A percentile compares a stretch with the other conserved stretches of the same genome.
These are phyloP conservation scores for Ustilago curta DNA, from an alignment of 1,284 basidiomycete genomes.

Conservation along the genomic window DNA sequence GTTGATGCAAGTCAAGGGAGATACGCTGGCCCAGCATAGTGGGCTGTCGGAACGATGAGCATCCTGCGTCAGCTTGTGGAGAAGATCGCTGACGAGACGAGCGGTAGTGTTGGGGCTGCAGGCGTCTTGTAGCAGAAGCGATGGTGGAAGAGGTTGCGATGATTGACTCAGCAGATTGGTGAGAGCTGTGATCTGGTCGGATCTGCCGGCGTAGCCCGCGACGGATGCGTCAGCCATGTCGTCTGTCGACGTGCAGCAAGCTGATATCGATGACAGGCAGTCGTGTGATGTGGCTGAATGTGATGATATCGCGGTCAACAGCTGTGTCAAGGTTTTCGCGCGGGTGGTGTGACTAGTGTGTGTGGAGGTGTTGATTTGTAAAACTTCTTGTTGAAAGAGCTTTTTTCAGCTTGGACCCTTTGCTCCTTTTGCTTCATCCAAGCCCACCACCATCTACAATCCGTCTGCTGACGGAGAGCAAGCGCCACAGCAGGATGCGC, in stretches of 20 bases:
- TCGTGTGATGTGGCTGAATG: background rate
- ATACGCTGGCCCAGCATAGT: conserved; percentile 26
- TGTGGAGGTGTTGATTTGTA: conserved; percentile 1
- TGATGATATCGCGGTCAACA: conserved; percentile 2
- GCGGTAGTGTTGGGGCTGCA: conserved; percentile 47
- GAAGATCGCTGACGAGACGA: conserved; percentile 30
- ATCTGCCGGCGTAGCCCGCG: conserved; percentile 24
- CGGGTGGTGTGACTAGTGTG: background rate
- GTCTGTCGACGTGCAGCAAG: background rate
- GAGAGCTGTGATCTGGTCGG: conserved; percentile 25
- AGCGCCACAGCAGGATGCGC: background rate
- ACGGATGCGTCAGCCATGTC: conserved; percentile 7
- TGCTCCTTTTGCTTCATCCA: conserved; percentile 3
- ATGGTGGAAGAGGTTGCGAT: conserved; percentile 30
- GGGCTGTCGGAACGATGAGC: conserved; percentile 9
- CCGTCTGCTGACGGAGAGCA: background rate
- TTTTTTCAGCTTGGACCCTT: conserved; percentile 6
- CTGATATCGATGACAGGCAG: background rate
- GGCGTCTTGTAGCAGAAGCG: conserved; percentile 48
- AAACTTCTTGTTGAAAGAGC: conserved; percentile 2
- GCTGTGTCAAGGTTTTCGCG: background rate
- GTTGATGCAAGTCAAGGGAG: conserved; percentile 45
- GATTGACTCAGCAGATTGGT: conserved; percentile 32
- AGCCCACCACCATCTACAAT: background rate
- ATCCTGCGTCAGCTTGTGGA: conserved; percentile 6